Base-by-base conservation (phyloP, 2,329 filamentous ascomycete genomes). In the Aspergillus neoniger region DNA sequence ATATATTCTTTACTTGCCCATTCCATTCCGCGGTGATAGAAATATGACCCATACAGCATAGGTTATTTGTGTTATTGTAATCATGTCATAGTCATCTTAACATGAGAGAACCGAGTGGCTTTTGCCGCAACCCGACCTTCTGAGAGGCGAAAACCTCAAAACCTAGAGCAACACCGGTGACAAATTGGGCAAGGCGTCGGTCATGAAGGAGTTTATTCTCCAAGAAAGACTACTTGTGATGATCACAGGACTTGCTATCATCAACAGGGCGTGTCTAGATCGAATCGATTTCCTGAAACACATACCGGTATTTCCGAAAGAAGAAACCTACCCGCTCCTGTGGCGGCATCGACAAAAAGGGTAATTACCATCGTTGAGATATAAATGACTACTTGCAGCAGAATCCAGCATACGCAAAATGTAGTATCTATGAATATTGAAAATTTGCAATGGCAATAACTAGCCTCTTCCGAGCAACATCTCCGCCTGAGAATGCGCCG, bases 111-210 rank as follows among this genome's bases (percentile, higher is more conserved):
- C 77, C 1, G 80, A 82, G 67, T 80, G 78, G 79, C 74, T 82
- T 19, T 79, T 75, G 10, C 71, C 76, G 50, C 75, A 79, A 58
- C 70, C 72, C 1, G 77, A 79, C 53, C 82, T 76, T 60, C 70
- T 82, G 17, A 72, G 71, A 32, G 78, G 75, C 55, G 70, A 74
- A 2, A 79, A 81, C 63, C 67, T 73, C 3, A 62, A 67, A 19
- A 72, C 68, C 55, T 82, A 76, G 77, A 74, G 80, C 7, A 72
- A 82, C 55, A 48, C 55, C 19, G 32, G 32, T 36, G 32, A 15
- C 32, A 36, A 4, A 15, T 36, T 12, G 12, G 32, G 32, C 10
- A 36, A 36, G 32, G 12, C 32, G 32, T 36, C 12, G 10, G 1
- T 1, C 32, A 5, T 15, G 12, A 36, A 36, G 4, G 10, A 15